Base-by-base conservation (phyloP, 805 yeast genomes). In the Saccharomycopsis sp. region DNA sequence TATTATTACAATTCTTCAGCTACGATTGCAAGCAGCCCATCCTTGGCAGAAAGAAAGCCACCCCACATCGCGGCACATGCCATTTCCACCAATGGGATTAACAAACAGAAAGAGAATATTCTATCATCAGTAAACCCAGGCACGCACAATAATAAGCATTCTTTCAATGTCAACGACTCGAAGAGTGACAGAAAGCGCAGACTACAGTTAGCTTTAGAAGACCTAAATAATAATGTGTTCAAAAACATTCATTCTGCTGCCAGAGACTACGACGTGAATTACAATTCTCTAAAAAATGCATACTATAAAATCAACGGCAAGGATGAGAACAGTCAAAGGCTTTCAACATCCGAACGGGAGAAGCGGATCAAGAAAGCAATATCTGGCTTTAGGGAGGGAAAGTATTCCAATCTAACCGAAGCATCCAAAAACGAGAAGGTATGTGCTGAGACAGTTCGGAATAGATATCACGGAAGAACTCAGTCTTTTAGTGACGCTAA, bases 251-350 rank as follows among this genome's bases (percentile, higher is more conserved):
- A 61, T 47, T 55, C 59, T 15, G 63, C 63, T 24, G 63, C 63
- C 20, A 58, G 61, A 17, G 55, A 54, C 20, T 54, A 58, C 42
- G 62, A 56, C 17, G 61, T 61, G 2, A 61, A 61, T 29, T 61
- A 61, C 54, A 61, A 61, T 24, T 61, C 63, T 17, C 50, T 61
- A 47, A 61, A 73, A 69, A 58, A 69, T 72, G 58, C 59, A 24
- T 54, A 52, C 34, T 55, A 61, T 42, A 61, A 59, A 42, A 58
- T 61, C 50, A 62, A 59, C 35, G 64, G 62, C 14, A 60, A 60
- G 34, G 63, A 61, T 52, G 63, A 58, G 24, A 61, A 61, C 42
- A 52, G 59, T 42, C 64, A 62, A 52, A 49, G 62, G 17, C 49
- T 62, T 23, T 53, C 54, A 12, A 59, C 61, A 3, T 17, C 22